These are phyloP conservation scores for Strobilomyces echinocephalus DNA, from an alignment of 768 basidiomycete species.

Conservation along the genomic window DNA sequence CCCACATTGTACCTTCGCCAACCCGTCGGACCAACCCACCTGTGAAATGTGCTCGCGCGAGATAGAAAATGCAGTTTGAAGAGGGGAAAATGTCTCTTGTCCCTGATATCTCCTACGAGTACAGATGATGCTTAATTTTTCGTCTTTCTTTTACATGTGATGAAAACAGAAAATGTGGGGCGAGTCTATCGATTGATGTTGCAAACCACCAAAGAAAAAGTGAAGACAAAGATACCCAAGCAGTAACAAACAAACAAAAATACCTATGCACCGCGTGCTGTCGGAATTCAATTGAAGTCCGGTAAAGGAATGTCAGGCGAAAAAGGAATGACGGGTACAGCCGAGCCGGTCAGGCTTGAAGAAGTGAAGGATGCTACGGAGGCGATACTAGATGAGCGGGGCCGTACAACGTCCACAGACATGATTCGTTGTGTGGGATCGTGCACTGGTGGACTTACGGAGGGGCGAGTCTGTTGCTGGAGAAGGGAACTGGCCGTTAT, in stretches of 20 bases:
- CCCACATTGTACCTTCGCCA: slow-evolving; percentile 54
- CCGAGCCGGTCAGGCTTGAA: slow-evolving; percentile 18
- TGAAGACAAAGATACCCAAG: slow-evolving; percentile 13
- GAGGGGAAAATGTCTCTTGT: slow-evolving; percentile 6
- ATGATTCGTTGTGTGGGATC: slow-evolving; percentile 26
- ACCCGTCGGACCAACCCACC: slow-evolving; percentile 37
- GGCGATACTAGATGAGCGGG: slow-evolving; percentile 33
- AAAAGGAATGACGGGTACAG: slow-evolving; percentile 18
- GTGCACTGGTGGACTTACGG: slow-evolving; percentile 23
- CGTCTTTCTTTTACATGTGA: slow-evolving; percentile 21
- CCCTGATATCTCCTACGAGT: slow-evolving; percentile 30
- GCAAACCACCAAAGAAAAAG: slow-evolving; percentile 21
- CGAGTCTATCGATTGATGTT: slow-evolving; percentile 29
- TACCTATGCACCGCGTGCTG: slow-evolving; percentile 15
- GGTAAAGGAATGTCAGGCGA: slow-evolving; percentile 21
- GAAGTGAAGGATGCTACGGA: slow-evolving; percentile 23
- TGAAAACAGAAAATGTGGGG: slow-evolving; percentile 12
- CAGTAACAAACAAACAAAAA: slow-evolving; percentile 18
- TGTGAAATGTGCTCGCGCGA: slow-evolving; percentile 44
- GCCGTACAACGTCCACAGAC: slow-evolving; percentile 29
- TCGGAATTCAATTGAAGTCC: slow-evolving; percentile 25
- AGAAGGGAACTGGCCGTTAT: slow-evolving; percentile 59
- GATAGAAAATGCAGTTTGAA: slow-evolving; percentile 32
- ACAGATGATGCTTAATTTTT: slow-evolving; percentile 35
- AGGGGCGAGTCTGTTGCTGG: slow-evolving; percentile 38